Percentiles rank a stretch among this genome's conserved stretches.
phyloP scores from a whole-genome alignment of 768 basidiomycete genomes.

The Hypsizygus marmoreus region DNA sequence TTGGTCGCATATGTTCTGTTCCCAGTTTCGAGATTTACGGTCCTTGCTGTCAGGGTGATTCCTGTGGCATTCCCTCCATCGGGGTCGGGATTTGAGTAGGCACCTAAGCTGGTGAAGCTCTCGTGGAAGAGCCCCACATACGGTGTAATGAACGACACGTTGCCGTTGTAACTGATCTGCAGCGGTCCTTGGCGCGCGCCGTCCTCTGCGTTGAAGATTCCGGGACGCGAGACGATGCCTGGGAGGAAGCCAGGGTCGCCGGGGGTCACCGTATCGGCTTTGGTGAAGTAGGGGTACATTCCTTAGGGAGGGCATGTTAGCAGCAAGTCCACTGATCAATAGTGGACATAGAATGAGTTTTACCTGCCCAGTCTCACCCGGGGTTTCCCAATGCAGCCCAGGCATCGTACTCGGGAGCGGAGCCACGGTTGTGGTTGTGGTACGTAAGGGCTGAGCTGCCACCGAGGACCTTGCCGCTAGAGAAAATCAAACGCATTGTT shows the following conservation, averaged over 20 bases:
- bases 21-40: constrained; percentile 16
- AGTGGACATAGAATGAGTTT: not conserved
- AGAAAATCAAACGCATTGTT: too few relatives aligned
- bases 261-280: constrained; percentile 13
- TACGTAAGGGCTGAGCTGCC: constrained; percentile 17
- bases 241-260: constrained; percentile 11
- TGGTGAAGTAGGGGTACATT: constrained; percentile 21
- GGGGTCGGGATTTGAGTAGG: constrained; percentile 14
- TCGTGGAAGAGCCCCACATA: constrained; percentile 15
- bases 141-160: constrained; percentile 11
- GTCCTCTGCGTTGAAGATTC: constrained; percentile 10
- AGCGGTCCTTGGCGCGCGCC: constrained; percentile 15
- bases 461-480: constrained; percentile 19
- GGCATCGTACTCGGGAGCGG: constrained; percentile 17
- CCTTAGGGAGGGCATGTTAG: not conserved
- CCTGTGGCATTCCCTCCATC: constrained; percentile 13
- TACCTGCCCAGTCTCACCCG: constrained; percentile 23
- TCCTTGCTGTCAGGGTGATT: constrained; percentile 13
- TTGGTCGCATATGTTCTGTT: constrained; percentile 19
- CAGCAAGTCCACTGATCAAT: not conserved
- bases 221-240: constrained; percentile 4
- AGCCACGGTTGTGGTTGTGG: constrained; percentile 13
- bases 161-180: constrained; percentile 13
- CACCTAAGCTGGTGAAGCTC: constrained; percentile 11
- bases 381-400: constrained; percentile 23